Base-by-base conservation (phyloP, 225 moss, liverwort and hornwort genomes). In the Neckera pumila region DNA sequence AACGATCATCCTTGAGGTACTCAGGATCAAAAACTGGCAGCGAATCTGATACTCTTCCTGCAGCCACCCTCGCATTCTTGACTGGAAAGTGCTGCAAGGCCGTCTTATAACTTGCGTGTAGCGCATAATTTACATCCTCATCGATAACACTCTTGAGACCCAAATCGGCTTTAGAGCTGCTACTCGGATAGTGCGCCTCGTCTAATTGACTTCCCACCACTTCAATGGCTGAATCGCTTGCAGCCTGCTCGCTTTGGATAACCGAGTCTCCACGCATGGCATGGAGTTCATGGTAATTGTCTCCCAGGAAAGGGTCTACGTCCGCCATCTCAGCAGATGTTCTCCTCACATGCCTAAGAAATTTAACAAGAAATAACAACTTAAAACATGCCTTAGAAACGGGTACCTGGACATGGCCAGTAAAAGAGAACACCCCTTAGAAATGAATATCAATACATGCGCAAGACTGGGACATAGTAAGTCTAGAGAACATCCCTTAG, bases 311-410 rank as follows among this genome's bases (percentile, higher is more conserved):
- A 49, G 87, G 78, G 21, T 87, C 74, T 43, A 25, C 43, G 65
- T 87, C 85, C 82, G 71, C 89, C 92, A 89, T 92, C 78, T 85
- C 76, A 64, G 62, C 45, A 59, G 26, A 57, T 57, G 67, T 13
- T 65, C 45, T 86, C 78, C 65, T 90, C 92, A 91, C 78, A 90
- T 89, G 62, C 70, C 90, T 90, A 57, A 28, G 53, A 86, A 76
- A 86, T 43, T 34, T 22, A 88, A 31, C 42, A 65, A 64, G 40
- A 77, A 86, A 64, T 9, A 54, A 77, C 9, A n/a, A 85, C 40
- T 22, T 30, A 33, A 31, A 85, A 53, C 36, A 53, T 51, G 76
- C 54, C 65, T 53, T 38, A 21, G 54, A 86, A 63, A 63, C 12
- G 54, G 53, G 10, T 86, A 27, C 26, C n/a, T 27, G 38, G 22